Evolutionary conservation across 805 yeast species (phyloP).

Genomic region (Ogataea wickerhamii): DNA sequence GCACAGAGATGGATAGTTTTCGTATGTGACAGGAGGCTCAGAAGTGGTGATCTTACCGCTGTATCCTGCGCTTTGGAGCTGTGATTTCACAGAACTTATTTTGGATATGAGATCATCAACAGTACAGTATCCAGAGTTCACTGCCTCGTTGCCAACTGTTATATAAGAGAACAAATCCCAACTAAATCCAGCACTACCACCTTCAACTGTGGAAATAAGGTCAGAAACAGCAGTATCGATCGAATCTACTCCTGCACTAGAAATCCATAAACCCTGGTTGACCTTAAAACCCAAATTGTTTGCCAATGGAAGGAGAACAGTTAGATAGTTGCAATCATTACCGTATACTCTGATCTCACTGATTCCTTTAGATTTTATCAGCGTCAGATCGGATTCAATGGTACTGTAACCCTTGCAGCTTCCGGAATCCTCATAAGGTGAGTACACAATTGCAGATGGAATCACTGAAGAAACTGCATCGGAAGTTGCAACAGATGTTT

Average conservation of each 20-base stretch:
- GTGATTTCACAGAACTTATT: constrained; percentile 58
- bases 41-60: constrained; percentile 75
- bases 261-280: constrained; percentile 87
- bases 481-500: constrained; percentile 30
- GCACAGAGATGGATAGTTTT: constrained; percentile 64
- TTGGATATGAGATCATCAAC: constrained; percentile 61
- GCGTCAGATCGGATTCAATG: constrained; percentile 55
- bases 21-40: constrained; percentile 81
- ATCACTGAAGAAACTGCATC: constrained; percentile 26
- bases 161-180: constrained; percentile 78
- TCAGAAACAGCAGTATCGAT: constrained; percentile 56
- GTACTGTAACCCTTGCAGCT: constrained; percentile 58
- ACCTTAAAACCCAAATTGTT: constrained; percentile 58
- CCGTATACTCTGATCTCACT: constrained; percentile 73
- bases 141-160: constrained; percentile 88
- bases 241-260: constrained; percentile 59
- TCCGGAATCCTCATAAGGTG: constrained; percentile 71
- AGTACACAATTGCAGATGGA: constrained; percentile 66
- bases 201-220: constrained; percentile 43
- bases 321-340: constrained; percentile 73
- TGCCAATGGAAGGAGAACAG: constrained; percentile 62
- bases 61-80: constrained; percentile 67
- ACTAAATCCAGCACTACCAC: constrained; percentile 40
- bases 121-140: constrained; percentile 57
- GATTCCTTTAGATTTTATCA: constrained; percentile 61